Conservation (phyloP, 75 land plant genomes). For the Isoetes taiwanensis region DNA sequence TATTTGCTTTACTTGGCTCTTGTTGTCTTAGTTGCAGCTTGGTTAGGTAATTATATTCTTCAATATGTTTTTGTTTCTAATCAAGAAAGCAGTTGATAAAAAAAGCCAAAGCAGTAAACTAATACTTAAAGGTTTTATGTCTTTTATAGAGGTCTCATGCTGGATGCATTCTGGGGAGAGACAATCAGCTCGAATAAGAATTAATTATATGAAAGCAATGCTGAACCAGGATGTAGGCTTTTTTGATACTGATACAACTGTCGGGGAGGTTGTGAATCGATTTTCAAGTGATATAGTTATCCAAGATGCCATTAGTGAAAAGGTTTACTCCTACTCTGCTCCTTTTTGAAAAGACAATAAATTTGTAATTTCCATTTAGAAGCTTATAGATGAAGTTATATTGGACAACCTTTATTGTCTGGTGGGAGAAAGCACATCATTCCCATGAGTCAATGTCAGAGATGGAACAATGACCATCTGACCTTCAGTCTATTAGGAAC, state of each 20-base stretch:
- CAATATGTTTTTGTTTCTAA: background rate
- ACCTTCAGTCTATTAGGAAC: too few relatives aligned
- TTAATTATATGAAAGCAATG: slow-evolving; percentile 81
- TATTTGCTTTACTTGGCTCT: slow-evolving; percentile 27
- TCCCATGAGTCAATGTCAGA: too few relatives aligned
- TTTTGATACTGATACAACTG: slow-evolving; percentile 92
- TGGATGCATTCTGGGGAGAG: slow-evolving; percentile 98
- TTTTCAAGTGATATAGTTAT: slow-evolving; percentile 93
- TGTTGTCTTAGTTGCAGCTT: slow-evolving; percentile 17
- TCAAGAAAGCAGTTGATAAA: too few relatives aligned
- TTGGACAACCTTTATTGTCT: too few relatives aligned
- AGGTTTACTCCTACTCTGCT: slow-evolving; percentile 28
- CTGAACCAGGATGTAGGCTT: slow-evolving; percentile 97
- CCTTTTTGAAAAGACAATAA: background rate
- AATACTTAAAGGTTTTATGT: too few relatives aligned
- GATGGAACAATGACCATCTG: too few relatives aligned
- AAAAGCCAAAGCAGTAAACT: too few relatives aligned
- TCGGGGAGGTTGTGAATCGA: slow-evolving; percentile 97
- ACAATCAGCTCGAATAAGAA: slow-evolving; percentile 90
- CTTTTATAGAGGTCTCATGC: slow-evolving; percentile 79
- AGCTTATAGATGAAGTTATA: too few relatives aligned
- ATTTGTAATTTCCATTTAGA: too few relatives aligned
- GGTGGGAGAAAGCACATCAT: too few relatives aligned
- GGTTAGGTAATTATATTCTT: slow-evolving; percentile 20
- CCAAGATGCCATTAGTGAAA: slow-evolving; percentile 94